Conservation (phyloP, 2,329 filamentous ascomycete species). For the Ascomycota sp. region DNA sequence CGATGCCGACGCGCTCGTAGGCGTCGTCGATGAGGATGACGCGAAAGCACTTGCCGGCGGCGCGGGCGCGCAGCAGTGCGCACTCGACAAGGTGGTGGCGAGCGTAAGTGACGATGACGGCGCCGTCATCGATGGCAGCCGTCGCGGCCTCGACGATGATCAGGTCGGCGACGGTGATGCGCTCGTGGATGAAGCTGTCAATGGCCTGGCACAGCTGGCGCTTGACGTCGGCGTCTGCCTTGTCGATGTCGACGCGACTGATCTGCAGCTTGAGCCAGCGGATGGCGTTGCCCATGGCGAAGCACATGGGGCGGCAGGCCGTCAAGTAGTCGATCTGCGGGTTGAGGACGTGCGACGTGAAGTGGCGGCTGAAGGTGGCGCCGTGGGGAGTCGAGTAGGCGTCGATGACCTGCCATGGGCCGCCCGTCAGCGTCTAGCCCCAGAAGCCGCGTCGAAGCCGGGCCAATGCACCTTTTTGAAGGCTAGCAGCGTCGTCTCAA, state of each 20-base stretch:
- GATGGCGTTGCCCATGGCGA: slow-evolving; percentile 93
- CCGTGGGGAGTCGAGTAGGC: slow-evolving; percentile 79
- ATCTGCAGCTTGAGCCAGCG: slow-evolving; percentile 86
- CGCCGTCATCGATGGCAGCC: slow-evolving; percentile 55
- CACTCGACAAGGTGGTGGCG: slow-evolving; percentile 74
- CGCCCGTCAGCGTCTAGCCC: no score
- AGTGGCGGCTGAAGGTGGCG: slow-evolving; percentile 71
- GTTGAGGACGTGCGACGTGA: slow-evolving; percentile 77
- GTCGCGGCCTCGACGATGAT: slow-evolving; percentile 64
- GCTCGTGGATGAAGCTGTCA: slow-evolving; percentile 76
- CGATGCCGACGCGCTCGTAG: slow-evolving; percentile 28
- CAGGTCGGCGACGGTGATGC: slow-evolving; percentile 69
- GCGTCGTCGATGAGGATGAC: slow-evolving; percentile 68
- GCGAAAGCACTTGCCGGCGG: slow-evolving; percentile 52
- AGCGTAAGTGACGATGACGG: slow-evolving; percentile 72
- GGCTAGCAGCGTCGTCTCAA: slow-evolving; percentile 70
- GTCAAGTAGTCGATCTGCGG: slow-evolving; percentile 91
- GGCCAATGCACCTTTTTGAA: slow-evolving; percentile 52
- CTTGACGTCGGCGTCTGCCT: slow-evolving; percentile 67
- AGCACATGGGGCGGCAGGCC: slow-evolving; percentile 84
- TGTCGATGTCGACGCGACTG: slow-evolving; percentile 71
- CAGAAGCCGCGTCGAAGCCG: no score
- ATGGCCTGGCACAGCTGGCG: slow-evolving; percentile 58
- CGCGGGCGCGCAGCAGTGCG: slow-evolving; percentile 53
- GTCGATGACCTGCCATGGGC: slow-evolving; percentile 49